A percentile compares a stretch with the other conserved stretches of the same genome.
phyloP scores from a whole-genome alignment of 2,329 filamentous ascomycete species.

The Hymenoscyphus occultus region DNA sequence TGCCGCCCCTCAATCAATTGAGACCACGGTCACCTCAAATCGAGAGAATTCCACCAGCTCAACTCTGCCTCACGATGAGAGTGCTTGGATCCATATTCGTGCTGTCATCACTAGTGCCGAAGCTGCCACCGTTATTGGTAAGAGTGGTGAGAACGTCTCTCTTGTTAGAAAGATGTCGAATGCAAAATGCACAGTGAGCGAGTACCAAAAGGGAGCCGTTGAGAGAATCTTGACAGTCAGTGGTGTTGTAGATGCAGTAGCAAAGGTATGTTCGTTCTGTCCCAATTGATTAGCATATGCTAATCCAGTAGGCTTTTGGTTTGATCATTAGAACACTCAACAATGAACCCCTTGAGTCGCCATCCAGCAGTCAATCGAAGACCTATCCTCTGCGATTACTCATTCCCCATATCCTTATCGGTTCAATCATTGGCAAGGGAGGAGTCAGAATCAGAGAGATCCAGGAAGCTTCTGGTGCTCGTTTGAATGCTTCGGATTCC shows the following conservation, averaged over 20 bases:
- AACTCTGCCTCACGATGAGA: constrained; percentile 75
- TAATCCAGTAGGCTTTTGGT: constrained; percentile 76
- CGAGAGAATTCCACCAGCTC: constrained; percentile 32
- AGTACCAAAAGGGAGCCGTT: constrained; percentile 94
- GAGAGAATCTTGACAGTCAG: constrained; percentile 98
- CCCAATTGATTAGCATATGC: constrained; percentile 6
- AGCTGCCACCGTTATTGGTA: constrained; percentile 96
- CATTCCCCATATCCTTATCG: constrained; percentile 94
- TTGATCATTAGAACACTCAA: constrained; percentile 97
- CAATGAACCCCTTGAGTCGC: constrained; percentile 84
- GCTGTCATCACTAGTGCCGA: constrained; percentile 97
- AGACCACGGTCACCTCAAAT: constrained; percentile 45
- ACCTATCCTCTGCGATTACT: constrained; percentile 94
- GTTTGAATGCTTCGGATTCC: constrained; percentile 93
- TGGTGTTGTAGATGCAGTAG: constrained; percentile 91
- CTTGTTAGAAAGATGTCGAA: constrained; percentile 93
- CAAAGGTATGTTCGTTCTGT: constrained; percentile 65
- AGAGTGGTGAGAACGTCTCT: constrained; percentile 97
- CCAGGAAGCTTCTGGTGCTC: constrained; percentile 93
- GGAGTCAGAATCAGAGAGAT: constrained; percentile 97
- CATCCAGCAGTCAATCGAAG: constrained; percentile 92
- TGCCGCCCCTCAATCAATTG: constrained; percentile 50
- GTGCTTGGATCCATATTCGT: constrained; percentile 93
- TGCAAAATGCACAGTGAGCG: constrained; percentile 97
- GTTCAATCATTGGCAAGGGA: constrained; percentile 97